These are phyloP conservation scores for Exophiala dermatitidis DNA, from an alignment of 2,329 filamentous ascomycete genomes.

Conservation along the genomic window DNA sequence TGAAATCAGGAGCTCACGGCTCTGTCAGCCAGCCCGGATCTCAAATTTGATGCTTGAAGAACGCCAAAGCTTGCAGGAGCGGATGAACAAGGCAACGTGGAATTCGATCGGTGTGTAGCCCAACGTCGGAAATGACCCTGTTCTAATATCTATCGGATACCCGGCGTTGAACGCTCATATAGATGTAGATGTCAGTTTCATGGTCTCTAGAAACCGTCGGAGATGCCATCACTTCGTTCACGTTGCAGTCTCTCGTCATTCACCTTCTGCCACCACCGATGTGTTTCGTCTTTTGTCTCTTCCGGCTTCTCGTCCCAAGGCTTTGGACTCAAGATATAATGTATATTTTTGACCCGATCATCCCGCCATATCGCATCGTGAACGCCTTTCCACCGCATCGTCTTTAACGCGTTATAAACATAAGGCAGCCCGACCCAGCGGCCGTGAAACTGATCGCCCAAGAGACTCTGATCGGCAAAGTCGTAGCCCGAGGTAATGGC, in stretches of 20 bases:
- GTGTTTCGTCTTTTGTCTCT: constrained; percentile 38
- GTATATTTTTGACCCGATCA: constrained; percentile 54
- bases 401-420: constrained; percentile 56
- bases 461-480: constrained; percentile 54
- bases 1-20: neutral
- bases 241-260: constrained; percentile 43
- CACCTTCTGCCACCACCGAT: constrained; percentile 53
- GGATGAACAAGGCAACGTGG: neutral
- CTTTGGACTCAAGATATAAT: constrained; percentile 56
- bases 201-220: constrained; percentile 44
- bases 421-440: constrained; percentile 55
- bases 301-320: constrained; percentile 52
- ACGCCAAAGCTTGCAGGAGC: neutral
- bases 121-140: neutral
- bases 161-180: neutral
- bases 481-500: constrained; percentile 44
- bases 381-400: constrained; percentile 44
- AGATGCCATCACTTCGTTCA: constrained; percentile 44
- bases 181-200: neutral
- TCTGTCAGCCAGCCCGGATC: neutral
- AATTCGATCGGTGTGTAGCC: too few species aligned
- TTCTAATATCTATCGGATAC: neutral
- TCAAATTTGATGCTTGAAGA: neutral
- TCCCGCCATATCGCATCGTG: constrained; percentile 53
- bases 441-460: constrained; percentile 51